A percentile compares a stretch with the other conserved stretches of the same genome.
phyloP scores from a whole-genome alignment of 495 filamentous ascomycete genomes.

The Chlorociboria aeruginascens region DNA sequence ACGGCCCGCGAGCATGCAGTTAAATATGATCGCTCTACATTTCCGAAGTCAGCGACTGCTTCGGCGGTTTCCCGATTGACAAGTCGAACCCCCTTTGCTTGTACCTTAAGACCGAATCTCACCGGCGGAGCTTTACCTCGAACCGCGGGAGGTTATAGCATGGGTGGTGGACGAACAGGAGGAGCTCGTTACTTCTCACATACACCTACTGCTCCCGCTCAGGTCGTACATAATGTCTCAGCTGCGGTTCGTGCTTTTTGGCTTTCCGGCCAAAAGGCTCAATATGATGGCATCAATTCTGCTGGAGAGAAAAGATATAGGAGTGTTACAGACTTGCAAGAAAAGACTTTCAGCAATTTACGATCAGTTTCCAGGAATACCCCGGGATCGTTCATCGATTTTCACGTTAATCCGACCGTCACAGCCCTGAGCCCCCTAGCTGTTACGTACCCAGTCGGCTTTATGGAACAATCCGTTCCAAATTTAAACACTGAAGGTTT shows the following conservation, averaged over 20 bases:
- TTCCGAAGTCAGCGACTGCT: conserved; percentile 53
- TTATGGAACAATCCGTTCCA: conserved; percentile 17
- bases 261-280: conserved; percentile 73
- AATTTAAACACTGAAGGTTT: conserved; percentile 70
- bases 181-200: conserved; percentile 85
- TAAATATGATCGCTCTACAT: conserved; percentile 50
- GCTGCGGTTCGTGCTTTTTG: conserved; percentile 81
- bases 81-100: conserved; percentile 75
- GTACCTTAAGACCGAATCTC: conserved; percentile 80
- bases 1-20: conserved; percentile 25
- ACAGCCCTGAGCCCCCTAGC: conserved; percentile 62
- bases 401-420: conserved; percentile 71
- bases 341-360: conserved; percentile 54
- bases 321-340: conserved; percentile 53
- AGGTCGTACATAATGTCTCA: conserved; percentile 91
- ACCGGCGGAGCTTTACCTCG: conserved; percentile 79
- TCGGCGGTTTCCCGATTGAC: conserved; percentile 53
- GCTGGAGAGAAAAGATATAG: conserved; percentile 69
- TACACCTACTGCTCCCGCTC: conserved; percentile 67
- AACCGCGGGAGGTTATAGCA: conserved; percentile 74
- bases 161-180: conserved; percentile 54
- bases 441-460: conserved; percentile 11
- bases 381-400: conserved; percentile 73
- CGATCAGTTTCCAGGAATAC: conserved; percentile 36
- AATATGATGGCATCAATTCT: conserved; percentile 62